Evolutionary conservation across 2,329 filamentous ascomycete species (phyloP), one percentile per base, ranked within the genome.

Genomic region (Rutstroemia sp.): DNA sequence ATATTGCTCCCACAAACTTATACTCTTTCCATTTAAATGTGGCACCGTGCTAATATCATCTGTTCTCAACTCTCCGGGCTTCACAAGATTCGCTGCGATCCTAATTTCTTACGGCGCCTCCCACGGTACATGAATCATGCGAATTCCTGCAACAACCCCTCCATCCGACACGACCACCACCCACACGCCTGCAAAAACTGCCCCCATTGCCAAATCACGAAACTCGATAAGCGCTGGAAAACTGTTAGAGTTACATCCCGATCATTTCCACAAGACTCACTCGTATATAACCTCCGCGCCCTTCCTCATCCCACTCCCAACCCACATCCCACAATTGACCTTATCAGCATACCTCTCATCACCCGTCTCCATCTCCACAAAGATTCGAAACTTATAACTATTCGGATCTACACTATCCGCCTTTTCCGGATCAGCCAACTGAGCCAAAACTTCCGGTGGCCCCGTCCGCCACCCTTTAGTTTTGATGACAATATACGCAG

Each of bases 271-370:
- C 21, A 27, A 27, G 4, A 27, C 25, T 59, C 65, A 76, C 75
- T 77, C 75, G 54, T 76, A 75, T 46, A 77, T 70, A 56, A 77
- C 67, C 63, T 77, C 73, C 21, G 73, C 69, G 54, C 69, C 72
- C 54, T 71, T 73, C 69, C 74, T 75, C 64, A 76, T 74, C 49
- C 75, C 76, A 64, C 75, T 76, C 6, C 75, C 76, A 48, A 78
- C 71, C 76, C 76, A 78, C 52, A 78, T 69, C 5, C 75, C 76
- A 63, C 73, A 76, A 64, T 78, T 78, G 23, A 78, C 71, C 56
- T 73, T 73, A 54, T 76, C 74, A 48, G 70, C 70, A 61, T 78
- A 78, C 30, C 76, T 71, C 63, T 75, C 73, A 65, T 78, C 76
- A 3, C 74, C 70, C 21, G 76, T 78, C 64, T 78, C 76, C 69